These are phyloP conservation scores for Tagetes erecta DNA, from an alignment of 129 eudicot genomes.

Conservation along the genomic window DNA sequence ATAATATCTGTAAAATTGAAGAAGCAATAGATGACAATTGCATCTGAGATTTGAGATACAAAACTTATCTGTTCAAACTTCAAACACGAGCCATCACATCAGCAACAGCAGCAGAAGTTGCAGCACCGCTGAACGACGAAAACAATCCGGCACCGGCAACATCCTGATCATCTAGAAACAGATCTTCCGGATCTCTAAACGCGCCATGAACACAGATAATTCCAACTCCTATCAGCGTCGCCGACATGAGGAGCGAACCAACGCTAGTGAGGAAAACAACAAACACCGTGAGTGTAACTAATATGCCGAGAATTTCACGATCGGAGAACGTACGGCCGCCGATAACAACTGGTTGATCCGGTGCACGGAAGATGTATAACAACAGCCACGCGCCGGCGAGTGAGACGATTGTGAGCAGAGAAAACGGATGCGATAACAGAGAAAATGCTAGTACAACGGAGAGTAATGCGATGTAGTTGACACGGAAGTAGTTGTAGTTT, in stretches of 20 bases:
- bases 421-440: constrained; percentile 72
- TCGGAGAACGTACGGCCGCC: constrained; percentile 61
- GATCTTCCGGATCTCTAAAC: constrained; percentile 78
- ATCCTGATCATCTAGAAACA: constrained; percentile 79
- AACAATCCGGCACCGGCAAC: constrained; percentile 49
- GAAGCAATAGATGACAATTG: constrained; percentile 22
- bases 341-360: constrained; percentile 68
- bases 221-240: constrained; percentile 55
- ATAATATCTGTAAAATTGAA: constrained; percentile 27
- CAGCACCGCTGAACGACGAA: constrained; percentile 50
- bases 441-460: constrained; percentile 62
- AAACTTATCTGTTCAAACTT: constrained; percentile 46
- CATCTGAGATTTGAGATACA: constrained; percentile 23
- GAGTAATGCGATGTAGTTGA: constrained; percentile 65
- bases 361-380: constrained; percentile 69
- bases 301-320: constrained; percentile 54
- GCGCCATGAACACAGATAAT: constrained; percentile 78
- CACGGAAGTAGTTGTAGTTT: constrained; percentile 76
- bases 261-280: constrained; percentile 67
- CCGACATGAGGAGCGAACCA: constrained; percentile 71
- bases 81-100: constrained; percentile 48
- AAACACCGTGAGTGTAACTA: constrained; percentile 40
- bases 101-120: constrained; percentile 50
- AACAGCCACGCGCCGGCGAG: constrained; percentile 81
- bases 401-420: constrained; percentile 50